These are phyloP conservation scores for Pleurotus giganteus DNA, from an alignment of 768 basidiomycete species.

Conservation along the genomic window DNA sequence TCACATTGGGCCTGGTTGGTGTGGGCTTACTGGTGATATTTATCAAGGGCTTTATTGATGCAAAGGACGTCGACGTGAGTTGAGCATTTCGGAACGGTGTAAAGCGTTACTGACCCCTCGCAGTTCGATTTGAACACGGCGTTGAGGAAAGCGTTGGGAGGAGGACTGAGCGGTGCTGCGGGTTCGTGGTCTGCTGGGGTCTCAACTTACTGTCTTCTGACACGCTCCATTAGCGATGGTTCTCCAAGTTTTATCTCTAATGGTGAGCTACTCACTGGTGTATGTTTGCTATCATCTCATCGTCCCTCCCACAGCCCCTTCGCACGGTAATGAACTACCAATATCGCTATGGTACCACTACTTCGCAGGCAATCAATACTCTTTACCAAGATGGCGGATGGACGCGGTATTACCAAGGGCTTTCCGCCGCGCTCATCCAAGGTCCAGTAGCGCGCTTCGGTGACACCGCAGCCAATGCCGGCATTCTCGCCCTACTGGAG, in stretches of 20 bases:
- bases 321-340: constrained; percentile 99
- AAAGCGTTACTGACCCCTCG: not conserved
- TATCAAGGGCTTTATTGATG: constrained; percentile 69
- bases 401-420: constrained; percentile 85
- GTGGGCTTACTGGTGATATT: constrained; percentile 46
- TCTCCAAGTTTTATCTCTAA: constrained; percentile 85
- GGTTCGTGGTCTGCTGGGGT: constrained; percentile 36
- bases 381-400: constrained; percentile 80
- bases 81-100: not conserved
- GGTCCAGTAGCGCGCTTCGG: constrained; percentile 86
- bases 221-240: constrained; percentile 71
- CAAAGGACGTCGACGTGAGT: constrained; percentile 61
- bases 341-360: constrained; percentile 83
- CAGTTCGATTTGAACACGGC: constrained; percentile 82
- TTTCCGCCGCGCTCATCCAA: constrained; percentile 82
- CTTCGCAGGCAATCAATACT: constrained; percentile 58
- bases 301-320: constrained; percentile 54
- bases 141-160: constrained; percentile 80
- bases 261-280: constrained; percentile 41
- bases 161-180: constrained; percentile 87
- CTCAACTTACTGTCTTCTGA: not conserved
- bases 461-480: constrained; percentile 93
- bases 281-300: not conserved
- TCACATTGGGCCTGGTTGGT: constrained; percentile 31
- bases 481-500: constrained; percentile 81